These are phyloP conservation scores for Boletus insuetus DNA, from an alignment of 768 basidiomycete genomes.

Conservation along the genomic window DNA sequence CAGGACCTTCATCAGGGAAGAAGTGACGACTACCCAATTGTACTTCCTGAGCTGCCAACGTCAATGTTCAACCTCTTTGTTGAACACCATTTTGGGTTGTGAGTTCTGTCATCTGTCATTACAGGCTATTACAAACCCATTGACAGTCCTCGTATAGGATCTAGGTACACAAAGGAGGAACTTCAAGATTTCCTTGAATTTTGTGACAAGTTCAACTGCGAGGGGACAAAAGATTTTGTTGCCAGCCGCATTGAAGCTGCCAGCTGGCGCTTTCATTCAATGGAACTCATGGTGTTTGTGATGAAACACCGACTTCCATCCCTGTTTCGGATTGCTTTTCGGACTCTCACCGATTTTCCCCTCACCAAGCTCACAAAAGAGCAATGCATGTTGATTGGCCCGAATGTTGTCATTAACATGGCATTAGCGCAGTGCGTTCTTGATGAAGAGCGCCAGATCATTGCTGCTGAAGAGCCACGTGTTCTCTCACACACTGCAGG, in stretches of 20 bases:
- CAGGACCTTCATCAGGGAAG: no score
- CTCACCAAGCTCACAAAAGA: no score
- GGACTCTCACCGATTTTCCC: background rate
- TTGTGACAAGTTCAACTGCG: background rate
- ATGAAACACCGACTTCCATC: background rate
- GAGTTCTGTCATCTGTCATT: no score
- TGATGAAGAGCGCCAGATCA: background rate
- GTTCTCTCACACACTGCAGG: background rate
- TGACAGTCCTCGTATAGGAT: background rate
- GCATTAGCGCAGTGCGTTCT: background rate
- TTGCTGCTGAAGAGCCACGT: conserved; percentile 6
- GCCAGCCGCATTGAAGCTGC: no score
- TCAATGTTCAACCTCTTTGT: no score
- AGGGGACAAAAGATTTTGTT: background rate
- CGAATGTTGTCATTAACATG: no score
- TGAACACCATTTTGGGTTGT: no score
- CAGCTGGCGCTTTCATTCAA: background rate
- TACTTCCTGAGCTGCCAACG: no score
- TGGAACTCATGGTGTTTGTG: background rate
- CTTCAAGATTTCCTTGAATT: background rate
- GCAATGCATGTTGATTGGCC: no score
- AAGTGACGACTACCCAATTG: no score
- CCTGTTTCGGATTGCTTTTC: background rate
- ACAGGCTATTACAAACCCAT: background rate
- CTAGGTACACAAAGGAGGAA: background rate